Evolutionary conservation across 805 yeast genomes (phyloP).

Genomic region (Candida sanyiensis): DNA sequence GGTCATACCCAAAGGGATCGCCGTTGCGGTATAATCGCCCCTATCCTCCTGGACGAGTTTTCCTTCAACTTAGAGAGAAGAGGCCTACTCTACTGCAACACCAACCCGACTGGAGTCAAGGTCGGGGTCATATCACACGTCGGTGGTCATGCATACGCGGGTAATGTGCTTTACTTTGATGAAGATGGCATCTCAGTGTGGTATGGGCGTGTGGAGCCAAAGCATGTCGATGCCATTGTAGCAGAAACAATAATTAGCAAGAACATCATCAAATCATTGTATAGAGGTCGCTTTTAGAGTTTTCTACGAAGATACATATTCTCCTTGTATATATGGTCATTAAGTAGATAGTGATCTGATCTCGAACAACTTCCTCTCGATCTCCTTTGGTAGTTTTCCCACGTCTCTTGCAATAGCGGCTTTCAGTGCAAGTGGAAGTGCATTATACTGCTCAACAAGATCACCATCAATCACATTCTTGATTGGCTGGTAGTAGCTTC

Average conservation of each 20-base stretch:
- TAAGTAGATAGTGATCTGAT: constrained; percentile 29
- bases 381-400: constrained; percentile 43
- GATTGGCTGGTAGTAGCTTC: constrained; percentile 80
- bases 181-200: constrained; percentile 41
- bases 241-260: constrained; percentile 45
- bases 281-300: constrained; percentile 38
- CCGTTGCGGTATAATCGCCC: constrained; percentile 66
- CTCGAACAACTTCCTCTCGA: constrained; percentile 48
- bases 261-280: constrained; percentile 49
- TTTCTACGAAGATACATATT: neutral
- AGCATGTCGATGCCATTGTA: constrained; percentile 60
- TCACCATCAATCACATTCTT: constrained; percentile 86
- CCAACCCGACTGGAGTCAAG: constrained; percentile 26
- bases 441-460: constrained; percentile 48
- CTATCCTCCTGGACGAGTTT: constrained; percentile 48
- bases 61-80: constrained; percentile 33
- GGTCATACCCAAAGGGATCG: constrained; percentile 61
- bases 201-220: constrained; percentile 74
- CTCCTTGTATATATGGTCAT: neutral
- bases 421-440: constrained; percentile 9
- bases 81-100: constrained; percentile 24
- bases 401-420: constrained; percentile 28
- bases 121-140: constrained; percentile 67
- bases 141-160: constrained; percentile 86
- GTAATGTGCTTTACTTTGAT: constrained; percentile 60